Base-by-base conservation (phyloP, 768 basidiomycete genomes). In the Lentinula sp. region DNA sequence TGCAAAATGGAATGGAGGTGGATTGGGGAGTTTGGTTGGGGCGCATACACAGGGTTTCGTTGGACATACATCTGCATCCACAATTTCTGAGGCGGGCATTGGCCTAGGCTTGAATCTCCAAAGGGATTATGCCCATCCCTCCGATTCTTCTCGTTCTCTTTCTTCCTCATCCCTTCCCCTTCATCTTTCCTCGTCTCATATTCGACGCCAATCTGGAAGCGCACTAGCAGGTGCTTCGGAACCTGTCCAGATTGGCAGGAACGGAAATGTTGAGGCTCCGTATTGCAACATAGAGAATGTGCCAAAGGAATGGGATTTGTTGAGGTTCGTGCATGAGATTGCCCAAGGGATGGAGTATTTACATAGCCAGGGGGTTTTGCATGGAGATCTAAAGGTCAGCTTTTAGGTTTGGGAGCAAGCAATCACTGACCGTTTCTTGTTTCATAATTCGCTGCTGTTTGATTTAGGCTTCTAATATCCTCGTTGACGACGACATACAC, bases 281-380 rank as follows among this genome's bases (percentile, higher is more conserved):
- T 55, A 57, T 65, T 63, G 51, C 21, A 11, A 50, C 3, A 46
- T 57, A 45, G 65, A 59, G 16, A 61, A 64, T 21, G 28, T 61
- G 4, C 69, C 63, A 23, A 74, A 76, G 50, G 73, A 75, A 40
- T 72, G 73, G 16, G 83, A 87, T 63, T 69, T 81, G 42, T 75
- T 86, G 66, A 76, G 79, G 65, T 85, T 84, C 71, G 82, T 93
- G 69, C 77, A 85, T 61, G 87, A 93, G 71, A 84, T 93, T 64
- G 85, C 89, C 11, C 80, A 82, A 66, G 92, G 91, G 8, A 91
- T 95, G 91, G 80, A 83, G 57, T 93, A 93, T 70, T 70, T 95
- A 63, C 92, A 95, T 70, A 67, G 70, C 5, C 73, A 80, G 61
- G 85, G 81, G 3, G 81, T 93, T 3, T 68, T 91, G 63, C 92